phyloP scores from a whole-genome alignment of 2,329 filamentous ascomycete species.

The Colletotrichum zoysiae region DNA sequence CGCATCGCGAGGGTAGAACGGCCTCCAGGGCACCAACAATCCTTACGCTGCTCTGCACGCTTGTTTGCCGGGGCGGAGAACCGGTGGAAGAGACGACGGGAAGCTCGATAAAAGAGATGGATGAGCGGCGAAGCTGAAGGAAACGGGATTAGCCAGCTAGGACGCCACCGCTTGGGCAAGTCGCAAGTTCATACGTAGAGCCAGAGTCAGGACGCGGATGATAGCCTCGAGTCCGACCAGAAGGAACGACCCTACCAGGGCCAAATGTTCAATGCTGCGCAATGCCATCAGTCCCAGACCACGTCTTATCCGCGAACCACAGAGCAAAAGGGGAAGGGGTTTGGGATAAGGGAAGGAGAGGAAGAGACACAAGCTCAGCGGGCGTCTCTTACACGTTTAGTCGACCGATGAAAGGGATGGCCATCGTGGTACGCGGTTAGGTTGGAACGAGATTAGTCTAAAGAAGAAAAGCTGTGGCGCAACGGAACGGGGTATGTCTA shows the following conservation, averaged over 20 bases:
- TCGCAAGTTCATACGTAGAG: slow-evolving; percentile 74
- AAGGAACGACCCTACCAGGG: slow-evolving; percentile 84
- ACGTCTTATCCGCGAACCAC: slow-evolving; percentile 9
- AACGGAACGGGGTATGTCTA: slow-evolving; percentile 37
- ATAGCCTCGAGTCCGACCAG: slow-evolving; percentile 86
- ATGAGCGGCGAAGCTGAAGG: slow-evolving; percentile 80
- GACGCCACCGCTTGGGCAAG: slow-evolving; percentile 6
- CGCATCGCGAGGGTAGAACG: slow-evolving; percentile 46
- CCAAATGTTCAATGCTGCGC: slow-evolving; percentile 84
- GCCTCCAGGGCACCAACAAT: slow-evolving; percentile 58
- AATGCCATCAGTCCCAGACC: slow-evolving; percentile 34
- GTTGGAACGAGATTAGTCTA: slow-evolving; percentile 41
- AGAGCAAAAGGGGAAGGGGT: slow-evolving; percentile 25
- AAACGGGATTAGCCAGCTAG: slow-evolving; percentile 41
- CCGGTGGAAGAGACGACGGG: slow-evolving; percentile 84
- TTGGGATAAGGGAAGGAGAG: slow-evolving; percentile 16
- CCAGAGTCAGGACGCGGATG: slow-evolving; percentile 87
- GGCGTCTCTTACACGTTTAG: slow-evolving; percentile 61
- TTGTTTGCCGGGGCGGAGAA: slow-evolving; percentile 79
- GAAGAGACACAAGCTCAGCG: slow-evolving; percentile 4
- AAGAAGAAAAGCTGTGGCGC: slow-evolving; percentile 21
- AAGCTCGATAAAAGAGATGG: slow-evolving; percentile 83
- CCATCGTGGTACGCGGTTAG: slow-evolving; percentile 54
- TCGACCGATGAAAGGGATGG: slow-evolving; percentile 66
- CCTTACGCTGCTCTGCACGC: slow-evolving; percentile 75